A percentile compares a stretch with the other conserved stretches of the same genome.
Evolutionary conservation across 2,329 filamentous ascomycete species (phyloP).

Genomic region (Ophiostoma angusticollis): DNA sequence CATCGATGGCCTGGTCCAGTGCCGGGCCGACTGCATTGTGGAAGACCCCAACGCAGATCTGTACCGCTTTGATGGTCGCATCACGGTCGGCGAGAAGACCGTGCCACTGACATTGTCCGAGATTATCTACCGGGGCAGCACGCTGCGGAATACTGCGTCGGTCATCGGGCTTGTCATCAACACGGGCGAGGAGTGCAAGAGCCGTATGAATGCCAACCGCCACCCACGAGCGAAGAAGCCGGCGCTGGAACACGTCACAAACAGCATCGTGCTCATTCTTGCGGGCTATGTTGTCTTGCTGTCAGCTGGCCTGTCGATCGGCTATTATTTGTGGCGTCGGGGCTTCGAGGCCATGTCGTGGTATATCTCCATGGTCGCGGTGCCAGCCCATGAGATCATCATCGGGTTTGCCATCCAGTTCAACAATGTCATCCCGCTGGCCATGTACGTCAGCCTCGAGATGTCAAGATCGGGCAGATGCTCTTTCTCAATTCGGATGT

Average conservation of each 20-base stretch:
- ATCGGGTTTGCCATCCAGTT: slow-evolving; percentile 92
- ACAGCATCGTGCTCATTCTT: slow-evolving; percentile 66
- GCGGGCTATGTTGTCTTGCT: slow-evolving; percentile 67
- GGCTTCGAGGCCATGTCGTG: slow-evolving; percentile 56
- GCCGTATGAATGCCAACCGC: slow-evolving; percentile 76
- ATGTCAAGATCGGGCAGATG: slow-evolving; percentile 72
- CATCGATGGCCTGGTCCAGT: slow-evolving; percentile 39
- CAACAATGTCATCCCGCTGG: slow-evolving; percentile 87
- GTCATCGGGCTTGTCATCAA: slow-evolving; percentile 74
- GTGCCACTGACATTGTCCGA: slow-evolving; percentile 66
- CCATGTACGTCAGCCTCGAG: slow-evolving; percentile 82
- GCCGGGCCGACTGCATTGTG: slow-evolving; percentile 50
- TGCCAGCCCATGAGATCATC: slow-evolving; percentile 71
- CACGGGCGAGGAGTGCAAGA: slow-evolving; percentile 73
- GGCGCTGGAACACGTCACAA: slow-evolving; percentile 57
- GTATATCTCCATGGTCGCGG: slow-evolving; percentile 59
- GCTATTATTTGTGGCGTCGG: slow-evolving; percentile 65
- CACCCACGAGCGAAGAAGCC: slow-evolving; percentile 69
- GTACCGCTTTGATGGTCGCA: slow-evolving; percentile 62
- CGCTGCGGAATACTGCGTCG: slow-evolving; percentile 65
- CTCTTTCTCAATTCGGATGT: slow-evolving; percentile 67
- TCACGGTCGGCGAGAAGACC: slow-evolving; percentile 44
- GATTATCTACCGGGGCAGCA: slow-evolving; percentile 74
- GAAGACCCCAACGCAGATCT: slow-evolving; percentile 70
- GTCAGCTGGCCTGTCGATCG: slow-evolving; percentile 70